Conservation (phyloP, 345 rosid genomes). For the Gossypium raimondii region DNA sequence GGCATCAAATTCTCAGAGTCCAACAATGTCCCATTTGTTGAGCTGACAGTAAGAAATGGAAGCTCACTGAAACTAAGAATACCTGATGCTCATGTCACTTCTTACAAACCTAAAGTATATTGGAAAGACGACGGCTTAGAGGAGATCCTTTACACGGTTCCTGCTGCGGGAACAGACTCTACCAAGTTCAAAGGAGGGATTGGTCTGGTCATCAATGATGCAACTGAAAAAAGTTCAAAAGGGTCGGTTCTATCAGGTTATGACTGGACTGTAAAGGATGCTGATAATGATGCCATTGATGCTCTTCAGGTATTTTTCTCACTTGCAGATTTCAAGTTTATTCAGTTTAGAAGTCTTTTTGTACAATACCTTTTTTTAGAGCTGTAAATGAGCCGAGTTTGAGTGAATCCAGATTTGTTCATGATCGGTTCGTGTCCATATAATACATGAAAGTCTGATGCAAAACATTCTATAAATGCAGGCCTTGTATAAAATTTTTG, state of each 20-base stretch:
- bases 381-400: background rate
- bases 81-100: slow-evolving; percentile 71
- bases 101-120: slow-evolving; percentile 75
- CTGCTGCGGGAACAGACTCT: slow-evolving; percentile 30
- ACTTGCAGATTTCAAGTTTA: background rate
- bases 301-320: slow-evolving; percentile 64
- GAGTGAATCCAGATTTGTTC: background rate
- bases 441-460: background rate
- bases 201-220: slow-evolving; percentile 63
- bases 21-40: slow-evolving; percentile 47
- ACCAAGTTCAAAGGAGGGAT: slow-evolving; percentile 54
- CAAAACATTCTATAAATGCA: background rate
- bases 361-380: background rate
- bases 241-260: slow-evolving; percentile 39
- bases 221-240: slow-evolving; percentile 44
- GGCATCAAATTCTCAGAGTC: slow-evolving; percentile 73
- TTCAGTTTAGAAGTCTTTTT: background rate
- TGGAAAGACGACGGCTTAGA: slow-evolving; percentile 84
- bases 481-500: background rate
- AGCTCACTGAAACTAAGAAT: slow-evolving; percentile 59
- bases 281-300: slow-evolving; percentile 82
- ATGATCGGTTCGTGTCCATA: background rate
- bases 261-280: slow-evolving; percentile 72
- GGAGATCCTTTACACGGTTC: slow-evolving; percentile 70
- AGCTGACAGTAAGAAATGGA: slow-evolving; percentile 74